Evolutionary conservation across 768 basidiomycete genomes (phyloP).

Genomic region (Agrocybe praecox): DNA sequence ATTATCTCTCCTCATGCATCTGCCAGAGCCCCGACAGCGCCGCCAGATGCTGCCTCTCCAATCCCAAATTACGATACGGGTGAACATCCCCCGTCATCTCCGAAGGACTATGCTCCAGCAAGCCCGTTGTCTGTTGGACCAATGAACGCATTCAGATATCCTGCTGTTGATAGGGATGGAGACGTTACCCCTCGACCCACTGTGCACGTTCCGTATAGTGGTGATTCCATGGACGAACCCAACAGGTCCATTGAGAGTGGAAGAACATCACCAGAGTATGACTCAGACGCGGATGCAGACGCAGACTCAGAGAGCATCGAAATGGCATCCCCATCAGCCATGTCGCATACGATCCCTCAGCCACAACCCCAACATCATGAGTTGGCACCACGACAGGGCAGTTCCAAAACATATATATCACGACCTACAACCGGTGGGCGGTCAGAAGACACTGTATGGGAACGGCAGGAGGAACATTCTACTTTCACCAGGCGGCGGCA

Average conservation of each 20-base stretch:
- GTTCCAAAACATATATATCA: conserved; percentile 17
- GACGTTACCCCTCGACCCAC: conserved; percentile 12
- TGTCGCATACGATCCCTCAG: not conserved
- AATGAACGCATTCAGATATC: conserved; percentile 26
- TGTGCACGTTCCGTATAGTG: conserved; percentile 14
- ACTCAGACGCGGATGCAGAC: conserved; percentile 32
- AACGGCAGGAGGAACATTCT: conserved; percentile 18
- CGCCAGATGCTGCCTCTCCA: conserved; percentile 24
- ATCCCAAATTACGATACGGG: conserved; percentile 27
- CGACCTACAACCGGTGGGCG: conserved; percentile 28
- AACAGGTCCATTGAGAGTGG: conserved; percentile 29
- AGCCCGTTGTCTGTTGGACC: conserved; percentile 15
- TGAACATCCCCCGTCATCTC: conserved; percentile 12
- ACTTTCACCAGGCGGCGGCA: conserved; percentile 23
- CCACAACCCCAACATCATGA: conserved; percentile 22
- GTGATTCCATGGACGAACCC: not conserved
- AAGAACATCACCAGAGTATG: conserved; percentile 38
- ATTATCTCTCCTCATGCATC: conserved; percentile 25
- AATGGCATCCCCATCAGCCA: conserved; percentile 5
- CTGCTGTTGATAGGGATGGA: conserved; percentile 1
- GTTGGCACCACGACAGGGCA: conserved; percentile 15
- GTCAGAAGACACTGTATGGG: conserved; percentile 34
- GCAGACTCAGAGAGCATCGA: conserved; percentile 16
- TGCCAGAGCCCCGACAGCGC: conserved; percentile 21
- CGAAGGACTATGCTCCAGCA: conserved; percentile 15